Base-by-base conservation (phyloP, 768 basidiomycete genomes). In the Phylloporus scabripes region DNA sequence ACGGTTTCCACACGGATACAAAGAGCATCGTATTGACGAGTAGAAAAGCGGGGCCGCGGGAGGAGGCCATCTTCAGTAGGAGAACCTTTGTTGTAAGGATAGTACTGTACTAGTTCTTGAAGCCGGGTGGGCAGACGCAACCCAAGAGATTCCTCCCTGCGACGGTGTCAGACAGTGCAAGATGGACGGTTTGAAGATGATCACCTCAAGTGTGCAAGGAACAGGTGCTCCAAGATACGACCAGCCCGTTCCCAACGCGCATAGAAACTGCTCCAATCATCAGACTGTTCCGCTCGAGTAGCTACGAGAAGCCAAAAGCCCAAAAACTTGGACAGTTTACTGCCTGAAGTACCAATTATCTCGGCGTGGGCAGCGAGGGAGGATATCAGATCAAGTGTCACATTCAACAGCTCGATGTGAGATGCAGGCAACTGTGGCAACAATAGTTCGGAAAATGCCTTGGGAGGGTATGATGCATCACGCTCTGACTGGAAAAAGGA, bases 281-380 rank as follows among this genome's bases (percentile, higher is more conserved):
- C 82, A 1, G 68, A 72, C 9, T 70, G 67, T 37, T 75, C 72
- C 3, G 72, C 68, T 23, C 77, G 70, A 33, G 73, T 71, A 1
- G 75, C 61, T 4, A 76, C 68, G 12, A 91, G 67, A 18, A 90
- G 66, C 88, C 88, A 91, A 42, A 87, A 61, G 11, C 88, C 88
- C 40, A 86, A 70, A 49, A 83, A 72, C 63, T 82, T 87, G 26
- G 82, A 79, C 7, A 90, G 72, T 60, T 85, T 90, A 71, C 85
- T 88, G 23, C 85, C 87, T 6, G 85, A 87, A 1, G 81, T 81
- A 43, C 87, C 76, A 58, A 85, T 90, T 5, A 70, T 70, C 56
- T 90, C 89, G 7, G 82, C 74, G 56, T 85, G 85, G 4, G 85
- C 75, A 0, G 88, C 85, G 6, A 91, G 71, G 12, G 81, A 81